A percentile compares a stretch with the other conserved stretches of the same genome.
phyloP scores from a whole-genome alignment of 2,329 filamentous ascomycete genomes.

The Ophioceras dolichostomum region DNA sequence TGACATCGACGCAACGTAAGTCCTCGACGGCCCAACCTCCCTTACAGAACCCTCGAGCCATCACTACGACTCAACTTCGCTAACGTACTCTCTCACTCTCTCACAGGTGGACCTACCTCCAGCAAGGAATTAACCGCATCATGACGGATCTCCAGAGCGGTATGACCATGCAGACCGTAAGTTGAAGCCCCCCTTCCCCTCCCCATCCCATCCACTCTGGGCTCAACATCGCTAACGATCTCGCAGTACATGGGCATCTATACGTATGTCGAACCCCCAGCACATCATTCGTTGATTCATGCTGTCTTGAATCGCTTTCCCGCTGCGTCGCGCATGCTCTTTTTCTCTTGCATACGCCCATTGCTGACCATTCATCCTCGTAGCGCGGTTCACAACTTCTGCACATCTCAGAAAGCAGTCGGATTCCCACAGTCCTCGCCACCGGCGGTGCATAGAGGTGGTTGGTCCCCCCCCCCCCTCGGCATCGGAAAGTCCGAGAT shows the following conservation, averaged over 20 bases:
- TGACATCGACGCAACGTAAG: slow-evolving; percentile 12
- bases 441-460: slow-evolving; percentile 55
- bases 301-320: too few species aligned
- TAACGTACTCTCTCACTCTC: not conserved
- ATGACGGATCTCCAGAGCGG: slow-evolving; percentile 88
- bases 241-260: slow-evolving; percentile 87
- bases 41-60: not conserved
- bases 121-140: slow-evolving; percentile 79
- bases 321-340: too few species aligned
- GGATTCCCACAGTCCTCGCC: slow-evolving; percentile 30
- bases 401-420: slow-evolving; percentile 90
- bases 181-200: slow-evolving; percentile 12
- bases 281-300: not conserved
- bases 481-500: not conserved
- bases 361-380: slow-evolving; percentile 23
- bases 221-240: slow-evolving; percentile 7
- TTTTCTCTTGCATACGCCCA: too few species aligned
- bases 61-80: not conserved
- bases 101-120: slow-evolving; percentile 74
- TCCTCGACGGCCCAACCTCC: not conserved
- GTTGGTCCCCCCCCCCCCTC: slow-evolving; percentile 25
- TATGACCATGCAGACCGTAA: slow-evolving; percentile 80
- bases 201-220: too few species aligned
- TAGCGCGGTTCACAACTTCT: slow-evolving; percentile 95
- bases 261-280: slow-evolving; percentile 43